Base-by-base conservation (phyloP, 2,329 filamentous ascomycete genomes). In the Paecilomyces fulvus region DNA sequence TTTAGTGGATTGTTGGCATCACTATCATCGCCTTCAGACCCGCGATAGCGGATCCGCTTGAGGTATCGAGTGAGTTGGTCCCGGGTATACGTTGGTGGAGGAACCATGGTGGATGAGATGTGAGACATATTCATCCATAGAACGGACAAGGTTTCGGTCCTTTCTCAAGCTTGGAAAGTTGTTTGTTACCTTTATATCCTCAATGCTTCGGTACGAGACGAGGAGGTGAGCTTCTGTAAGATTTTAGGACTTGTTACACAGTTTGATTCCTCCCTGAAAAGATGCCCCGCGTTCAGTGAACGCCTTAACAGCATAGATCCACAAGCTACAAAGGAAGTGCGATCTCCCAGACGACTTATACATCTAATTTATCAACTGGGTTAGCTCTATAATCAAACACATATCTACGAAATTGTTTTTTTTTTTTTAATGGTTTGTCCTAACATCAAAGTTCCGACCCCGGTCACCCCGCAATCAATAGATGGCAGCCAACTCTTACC, bases 1-100 rank as follows among this genome's bases (percentile, higher is more conserved):
- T 7, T 17, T 12, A 43, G 5, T 17, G 8, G 14, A 9, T 14
- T 65, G 55, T 2, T 73, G 61, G 4, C 63, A 61, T 33, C 63
- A 59, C 52, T 54, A 4, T 57, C 61, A 30, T 60, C 33, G 12
- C 59, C 56, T 30, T 30, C 31, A 21, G 58, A 59, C 14, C 61
- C 48, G 25, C 62, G 56, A 56, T 69, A 69, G 8, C 53, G 55
- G 49, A 74, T 69, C 30, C 67, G 66, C 31, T 62, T 53, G 23
- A 75, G 65, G 56, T 76, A 76, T 48, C 58, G 57, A 46, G 69
- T 64, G 12, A 77, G 59, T 55, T 75, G 73, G 0, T 69, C 61
- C 14, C 67, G 60, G 25, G 68, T 69, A 58, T 73, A 75, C 11
- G 59, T 68, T 46, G 67, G 68, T 50, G 51, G 56, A n/a, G 48